A percentile compares a stretch with the other conserved stretches of the same genome.
Evolutionary conservation across 208 protist species (phyloP).

Genomic region (Endotrypanum monterogeii): DNA sequence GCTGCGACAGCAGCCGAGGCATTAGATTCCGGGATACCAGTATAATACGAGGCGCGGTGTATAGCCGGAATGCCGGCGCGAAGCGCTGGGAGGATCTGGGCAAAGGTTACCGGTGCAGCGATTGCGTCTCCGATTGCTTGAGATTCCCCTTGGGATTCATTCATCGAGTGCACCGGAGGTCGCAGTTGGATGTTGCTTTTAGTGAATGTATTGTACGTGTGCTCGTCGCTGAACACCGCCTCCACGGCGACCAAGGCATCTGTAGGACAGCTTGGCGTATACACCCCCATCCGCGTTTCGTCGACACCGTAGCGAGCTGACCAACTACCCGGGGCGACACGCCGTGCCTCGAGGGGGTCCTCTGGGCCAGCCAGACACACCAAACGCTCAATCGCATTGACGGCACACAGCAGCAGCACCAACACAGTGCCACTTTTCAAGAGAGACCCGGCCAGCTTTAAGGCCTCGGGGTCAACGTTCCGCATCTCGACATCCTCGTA

Average conservation of each 20-base stretch:
- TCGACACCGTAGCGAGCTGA: constrained; percentile 63
- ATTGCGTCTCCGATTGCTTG: not conserved
- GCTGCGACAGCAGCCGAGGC: not conserved
- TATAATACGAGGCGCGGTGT: constrained; percentile 25
- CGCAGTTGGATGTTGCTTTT: not conserved
- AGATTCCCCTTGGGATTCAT: not conserved
- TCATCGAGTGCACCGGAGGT: not conserved
- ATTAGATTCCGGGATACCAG: not conserved
- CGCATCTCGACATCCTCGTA: constrained; percentile 4
- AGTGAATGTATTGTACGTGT: not conserved
- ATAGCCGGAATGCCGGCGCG: constrained; percentile 8
- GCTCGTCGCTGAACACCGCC: constrained; percentile 60
- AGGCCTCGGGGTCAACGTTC: constrained; percentile 8
- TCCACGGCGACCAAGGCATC: constrained; percentile 52
- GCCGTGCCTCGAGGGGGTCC: constrained; percentile 54
- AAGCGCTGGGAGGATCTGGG: constrained; percentile 12
- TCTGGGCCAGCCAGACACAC: constrained; percentile 70
- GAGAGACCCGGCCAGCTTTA: constrained; percentile 49
- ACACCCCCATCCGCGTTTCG: constrained; percentile 64
- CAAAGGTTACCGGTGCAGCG: constrained; percentile 11
- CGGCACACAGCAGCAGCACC: constrained; percentile 51
- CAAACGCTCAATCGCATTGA: constrained; percentile 65
- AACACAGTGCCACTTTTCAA: constrained; percentile 59
- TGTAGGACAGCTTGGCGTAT: constrained; percentile 50
- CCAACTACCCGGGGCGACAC: constrained; percentile 44